Evolutionary conservation across 306 rosid species (phyloP), one percentile per base, ranked within the genome.

Genomic region (Oxytropis ochrocephala): DNA sequence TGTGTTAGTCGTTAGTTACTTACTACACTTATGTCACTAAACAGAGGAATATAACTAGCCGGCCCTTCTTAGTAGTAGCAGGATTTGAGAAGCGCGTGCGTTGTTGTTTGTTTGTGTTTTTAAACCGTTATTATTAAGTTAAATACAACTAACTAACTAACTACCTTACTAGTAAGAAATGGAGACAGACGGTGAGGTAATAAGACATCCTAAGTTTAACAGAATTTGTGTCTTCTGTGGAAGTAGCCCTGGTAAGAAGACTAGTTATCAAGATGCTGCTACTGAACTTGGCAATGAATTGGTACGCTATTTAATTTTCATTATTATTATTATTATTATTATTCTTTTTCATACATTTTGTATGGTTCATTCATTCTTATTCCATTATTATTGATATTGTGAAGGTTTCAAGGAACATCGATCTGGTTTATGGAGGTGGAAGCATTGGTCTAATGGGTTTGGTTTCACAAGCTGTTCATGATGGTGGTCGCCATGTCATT

Each of bases 141-240:
- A 35, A 49, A 9, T 43, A 73, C n/a, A 8, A 42, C 68, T 27
- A 18, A 32, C 54, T 21, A 60, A 8, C 3, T 60, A 51, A 10
- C 30, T 33, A 32, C 6, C 39, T 48, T 0, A 3, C 27, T 55
- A 47, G 75, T 75, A 46, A 78, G 64, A 78, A 87, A 76, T 93
- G 97, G 93, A 87, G 73, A 68, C 84, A 58, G 59, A 0, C 19
- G 76, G 66, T 79, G 95, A 87, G 79, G 80, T 69, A 42, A 82
- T 69, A 42, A 81, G 61, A 69, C 86, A 70, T 62, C 89, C 99
- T 51, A 91, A 74, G 92, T 95, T 95, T 75, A 79, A 83, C 48
- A 95, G 97, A 48, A 89, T 95, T 80, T 95, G 99, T 89, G 99
- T 95, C 39, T 95, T 95, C 76, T 95, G 99, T 80, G 99, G 99